Evolutionary conservation across 257 asterid genomes (phyloP).

Genomic region (Hygrophila difformis): DNA sequence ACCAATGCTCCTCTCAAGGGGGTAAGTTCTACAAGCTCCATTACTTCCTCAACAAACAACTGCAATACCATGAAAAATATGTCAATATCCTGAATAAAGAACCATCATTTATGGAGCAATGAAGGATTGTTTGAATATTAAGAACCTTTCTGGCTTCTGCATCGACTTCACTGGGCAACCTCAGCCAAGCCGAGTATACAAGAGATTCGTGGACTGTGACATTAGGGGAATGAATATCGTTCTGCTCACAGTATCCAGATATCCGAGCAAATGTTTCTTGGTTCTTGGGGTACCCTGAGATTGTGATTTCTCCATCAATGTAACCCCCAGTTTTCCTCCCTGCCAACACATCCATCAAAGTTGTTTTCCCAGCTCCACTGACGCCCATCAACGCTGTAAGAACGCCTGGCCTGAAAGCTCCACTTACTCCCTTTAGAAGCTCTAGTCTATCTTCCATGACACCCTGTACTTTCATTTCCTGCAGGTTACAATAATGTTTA

Average conservation of each 20-base stretch:
- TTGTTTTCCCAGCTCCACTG: conserved; percentile 90
- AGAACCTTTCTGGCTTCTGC: conserved; percentile 21
- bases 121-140: too few species aligned
- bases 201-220: conserved; percentile 65
- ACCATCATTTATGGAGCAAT: background rate
- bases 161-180: conserved; percentile 49
- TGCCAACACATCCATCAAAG: conserved; percentile 70
- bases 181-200: conserved; percentile 63
- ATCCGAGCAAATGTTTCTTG: conserved; percentile 68
- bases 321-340: conserved; percentile 82
- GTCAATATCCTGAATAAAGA: background rate
- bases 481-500: background rate
- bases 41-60: conserved; percentile 70
- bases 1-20: conserved; percentile 49
- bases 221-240: conserved; percentile 73
- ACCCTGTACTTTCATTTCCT: conserved; percentile 77
- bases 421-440: conserved; percentile 62
- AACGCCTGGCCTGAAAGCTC: conserved; percentile 81
- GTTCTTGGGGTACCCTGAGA: conserved; percentile 71
- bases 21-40: conserved; percentile 68
- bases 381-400: conserved; percentile 84
- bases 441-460: conserved; percentile 34
- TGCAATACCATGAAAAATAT: conserved; percentile 23
- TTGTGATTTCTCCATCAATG: conserved; percentile 47
- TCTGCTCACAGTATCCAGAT: conserved; percentile 80